These are phyloP conservation scores for Podila minutissima DNA, from an alignment of 192 early-diverging fungal species.

Conservation along the genomic window DNA sequence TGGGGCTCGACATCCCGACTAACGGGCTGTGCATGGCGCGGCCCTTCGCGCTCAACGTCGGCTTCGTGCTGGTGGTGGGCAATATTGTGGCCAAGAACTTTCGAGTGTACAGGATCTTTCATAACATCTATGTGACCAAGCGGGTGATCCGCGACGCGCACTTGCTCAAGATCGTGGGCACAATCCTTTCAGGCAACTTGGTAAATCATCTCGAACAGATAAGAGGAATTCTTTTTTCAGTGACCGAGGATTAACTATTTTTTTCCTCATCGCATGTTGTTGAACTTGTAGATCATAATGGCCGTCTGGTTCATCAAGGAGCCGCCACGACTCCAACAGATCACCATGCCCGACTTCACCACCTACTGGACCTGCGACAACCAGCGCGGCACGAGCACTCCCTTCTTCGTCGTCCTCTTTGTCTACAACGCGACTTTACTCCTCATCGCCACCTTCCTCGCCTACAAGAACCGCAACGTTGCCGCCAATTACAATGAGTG, in stretches of 20 bases:
- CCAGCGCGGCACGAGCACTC: conserved; percentile 13
- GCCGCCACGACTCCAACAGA: conserved; percentile 37
- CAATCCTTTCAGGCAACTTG: conserved; percentile 46
- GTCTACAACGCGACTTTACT: conserved; percentile 49
- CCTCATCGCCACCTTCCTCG: conserved; percentile 55
- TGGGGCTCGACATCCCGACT: conserved; percentile 56
- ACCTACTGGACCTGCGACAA: conserved; percentile 56
- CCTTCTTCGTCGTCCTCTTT: conserved; percentile 38
- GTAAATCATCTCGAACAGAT: conserved; percentile 24
- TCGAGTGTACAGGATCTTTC: conserved; percentile 63
- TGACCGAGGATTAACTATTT: not conserved
- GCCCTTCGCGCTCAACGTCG: conserved; percentile 54
- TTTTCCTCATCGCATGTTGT: not conserved
- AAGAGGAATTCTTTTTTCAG: too few species aligned
- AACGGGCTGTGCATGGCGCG: conserved; percentile 38
- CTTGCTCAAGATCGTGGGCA: conserved; percentile 53
- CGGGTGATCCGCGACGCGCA: conserved; percentile 58
- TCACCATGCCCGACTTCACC: conserved; percentile 35
- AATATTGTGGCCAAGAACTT: conserved; percentile 67
- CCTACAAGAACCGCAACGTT: conserved; percentile 61
- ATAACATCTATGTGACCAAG: conserved; percentile 61
- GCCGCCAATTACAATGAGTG: conserved; percentile 62
- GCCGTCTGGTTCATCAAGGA: conserved; percentile 42
- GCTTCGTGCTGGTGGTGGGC: conserved; percentile 51
- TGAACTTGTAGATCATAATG: conserved; percentile 39